Conservation (phyloP, 2,329 filamentous ascomycete species). For the Colletotrichum noveboracense region DNA sequence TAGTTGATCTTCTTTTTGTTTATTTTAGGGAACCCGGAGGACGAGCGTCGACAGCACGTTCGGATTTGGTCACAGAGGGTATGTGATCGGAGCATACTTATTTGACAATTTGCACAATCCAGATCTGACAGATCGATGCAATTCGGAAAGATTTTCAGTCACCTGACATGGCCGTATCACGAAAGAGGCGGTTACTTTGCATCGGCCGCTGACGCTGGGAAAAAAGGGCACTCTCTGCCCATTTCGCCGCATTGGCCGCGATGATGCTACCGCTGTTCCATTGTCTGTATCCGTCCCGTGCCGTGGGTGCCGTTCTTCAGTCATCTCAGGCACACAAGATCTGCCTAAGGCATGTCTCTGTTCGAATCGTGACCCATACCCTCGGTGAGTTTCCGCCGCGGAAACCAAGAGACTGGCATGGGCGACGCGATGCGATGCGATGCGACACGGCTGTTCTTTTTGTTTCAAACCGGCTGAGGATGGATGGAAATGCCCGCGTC, state of each 20-base stretch:
- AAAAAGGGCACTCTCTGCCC: background rate
- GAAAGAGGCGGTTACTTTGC: background rate
- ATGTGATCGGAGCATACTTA: background rate
- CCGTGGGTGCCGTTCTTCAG: background rate
- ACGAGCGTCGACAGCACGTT: background rate
- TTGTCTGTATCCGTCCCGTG: background rate
- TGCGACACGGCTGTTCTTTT: constrained; percentile 16
- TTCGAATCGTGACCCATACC: constrained; percentile 1
- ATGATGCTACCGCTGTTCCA: background rate
- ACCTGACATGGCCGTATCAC: background rate
- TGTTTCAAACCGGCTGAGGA: constrained; percentile 14
- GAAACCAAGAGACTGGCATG: background rate
- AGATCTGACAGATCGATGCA: background rate
- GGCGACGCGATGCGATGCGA: constrained; percentile 15
- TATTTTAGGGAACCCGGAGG: background rate
- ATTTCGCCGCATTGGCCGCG: background rate
- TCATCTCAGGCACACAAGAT: background rate
- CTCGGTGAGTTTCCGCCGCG: constrained; percentile 13
- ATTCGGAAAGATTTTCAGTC: background rate
- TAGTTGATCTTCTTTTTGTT: background rate
- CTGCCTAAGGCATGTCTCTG: background rate
- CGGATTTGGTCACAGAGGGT: background rate
- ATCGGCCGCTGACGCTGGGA: background rate
- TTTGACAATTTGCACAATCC: background rate
- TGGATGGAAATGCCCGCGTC: background rate